Base-by-base conservation (phyloP, 116 monocot species). In the Phalaenopsis hybrid region DNA sequence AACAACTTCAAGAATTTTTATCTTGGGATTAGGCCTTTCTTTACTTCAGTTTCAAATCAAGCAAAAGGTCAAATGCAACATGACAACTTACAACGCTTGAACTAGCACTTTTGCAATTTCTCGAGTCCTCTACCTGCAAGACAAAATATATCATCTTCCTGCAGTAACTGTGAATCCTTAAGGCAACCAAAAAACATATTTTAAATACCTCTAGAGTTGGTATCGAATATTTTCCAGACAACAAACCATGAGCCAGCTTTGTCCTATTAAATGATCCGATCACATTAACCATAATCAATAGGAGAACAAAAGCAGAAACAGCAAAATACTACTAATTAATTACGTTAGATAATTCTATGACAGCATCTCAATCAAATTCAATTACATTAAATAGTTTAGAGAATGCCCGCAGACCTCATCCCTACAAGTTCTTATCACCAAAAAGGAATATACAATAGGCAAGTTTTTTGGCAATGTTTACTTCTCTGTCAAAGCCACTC, bases 201-300 rank as follows among this genome's bases (percentile, higher is more conserved):
- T 78, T 28, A 51, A n/a, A 17, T 93, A 98, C 98, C 95, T 92
- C 90, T 46, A 78, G 50, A 75, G 70, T 79, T 65, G 91, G 84
- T 69, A 75, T 9, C 57, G 98, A 94, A 87, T 93, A 98, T 89
- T 88, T 98, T 67, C 98, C 98, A 77, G 98, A 98, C 41, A 98
- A 84, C 91, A 98, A 82, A 44, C 98, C 98, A 89, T 95, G 90
- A 3, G 86, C 98, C 61, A 98, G 84, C 61, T 98, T 98, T 28
- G 93, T 88, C 87, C 98, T 98, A 86, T 69, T 21, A 84, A 83
- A 52, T 8, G 1, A 75, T 44, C 20, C 44, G 21, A 45, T 41
- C 16, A 46, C 20, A 75, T 75, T 21, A 75, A 46, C 3, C 20
- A 75, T n/a, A 7, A 75, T n/a, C n/a, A 43, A 61, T 69, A 44